Percentiles rank a stretch among this genome's conserved stretches.
phyloP scores from a whole-genome alignment of 768 basidiomycete genomes.

The Chalciporus chontae region DNA sequence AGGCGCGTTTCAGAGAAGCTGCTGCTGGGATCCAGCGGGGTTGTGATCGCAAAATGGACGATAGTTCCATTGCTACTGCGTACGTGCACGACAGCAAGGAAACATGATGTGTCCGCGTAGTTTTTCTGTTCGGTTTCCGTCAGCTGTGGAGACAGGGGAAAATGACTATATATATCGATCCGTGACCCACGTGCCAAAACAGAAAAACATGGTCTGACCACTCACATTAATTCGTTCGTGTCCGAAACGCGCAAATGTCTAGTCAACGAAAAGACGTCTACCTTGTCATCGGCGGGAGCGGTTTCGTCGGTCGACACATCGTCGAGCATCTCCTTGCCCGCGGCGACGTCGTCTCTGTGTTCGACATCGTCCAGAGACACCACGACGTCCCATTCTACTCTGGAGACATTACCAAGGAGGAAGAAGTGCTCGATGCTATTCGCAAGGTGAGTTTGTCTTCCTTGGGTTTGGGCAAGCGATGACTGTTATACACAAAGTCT shows the following conservation, averaged over 20 bases:
- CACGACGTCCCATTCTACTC: conserved; percentile 85
- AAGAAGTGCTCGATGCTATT: conserved; percentile 68
- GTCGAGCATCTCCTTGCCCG: conserved; percentile 80
- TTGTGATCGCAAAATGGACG: neutral
- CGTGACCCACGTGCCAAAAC: neutral
- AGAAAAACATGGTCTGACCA: neutral
- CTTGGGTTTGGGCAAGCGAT: neutral
- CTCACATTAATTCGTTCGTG: too few relatives aligned
- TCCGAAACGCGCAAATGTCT: conserved; percentile 12
- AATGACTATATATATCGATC: neutral
- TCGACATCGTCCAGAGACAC: conserved; percentile 91
- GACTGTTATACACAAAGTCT: neutral
- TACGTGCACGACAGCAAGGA: neutral
- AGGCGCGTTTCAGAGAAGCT: neutral
- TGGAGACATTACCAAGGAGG: conserved; percentile 82
- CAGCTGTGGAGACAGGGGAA: neutral
- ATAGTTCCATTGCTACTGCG: neutral
- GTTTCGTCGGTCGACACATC: conserved; percentile 88
- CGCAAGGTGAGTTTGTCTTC: conserved; percentile 50
- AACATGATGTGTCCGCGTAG: neutral
- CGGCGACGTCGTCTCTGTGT: conserved; percentile 76
- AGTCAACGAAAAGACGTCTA: conserved; percentile 56
- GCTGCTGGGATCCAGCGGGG: neutral
- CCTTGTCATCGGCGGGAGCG: conserved; percentile 91
- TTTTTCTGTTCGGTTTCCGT: too few relatives aligned